phyloP scores from a whole-genome alignment of 2,329 filamentous ascomycete species.

The Sclerotinia nivalis region DNA sequence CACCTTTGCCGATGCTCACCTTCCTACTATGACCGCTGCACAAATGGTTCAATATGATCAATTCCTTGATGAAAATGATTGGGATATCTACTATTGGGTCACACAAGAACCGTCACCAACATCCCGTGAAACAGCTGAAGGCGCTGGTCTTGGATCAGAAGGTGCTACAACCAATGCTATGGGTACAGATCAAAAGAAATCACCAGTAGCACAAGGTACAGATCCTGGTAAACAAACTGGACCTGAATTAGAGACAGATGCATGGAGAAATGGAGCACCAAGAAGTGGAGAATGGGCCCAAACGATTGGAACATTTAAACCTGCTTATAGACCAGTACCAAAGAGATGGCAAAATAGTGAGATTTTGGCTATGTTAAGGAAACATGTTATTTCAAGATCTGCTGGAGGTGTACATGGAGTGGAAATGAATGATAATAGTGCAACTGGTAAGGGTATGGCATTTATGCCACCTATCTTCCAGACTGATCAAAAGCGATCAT shows the following conservation, averaged over 20 bases:
- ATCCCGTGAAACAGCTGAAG: conserved; percentile 57
- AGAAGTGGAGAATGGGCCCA: conserved; percentile 87
- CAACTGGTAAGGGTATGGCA: conserved; percentile 39
- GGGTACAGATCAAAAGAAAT: conserved; percentile 19
- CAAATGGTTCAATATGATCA: conserved; percentile 84
- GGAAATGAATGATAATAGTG: conserved; percentile 33
- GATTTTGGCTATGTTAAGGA: conserved; percentile 72
- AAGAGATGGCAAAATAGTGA: conserved; percentile 80
- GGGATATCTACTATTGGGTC: conserved; percentile 99
- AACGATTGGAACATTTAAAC: conserved; percentile 91
- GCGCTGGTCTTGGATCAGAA: conserved; percentile 45
- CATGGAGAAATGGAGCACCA: conserved; percentile 42
- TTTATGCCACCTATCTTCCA: conserved; percentile 42
- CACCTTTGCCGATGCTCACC: conserved; percentile 83
- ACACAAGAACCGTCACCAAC: conserved; percentile 74
- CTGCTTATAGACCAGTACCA: conserved; percentile 89
- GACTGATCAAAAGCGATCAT: conserved; percentile 32
- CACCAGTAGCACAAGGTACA: conserved; percentile 35
- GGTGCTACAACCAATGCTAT: conserved; percentile 23
- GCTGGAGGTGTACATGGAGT: conserved; percentile 53
- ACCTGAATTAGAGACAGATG: conserved; percentile 36
- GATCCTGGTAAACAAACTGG: conserved; percentile 27
- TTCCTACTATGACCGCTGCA: conserved; percentile 68
- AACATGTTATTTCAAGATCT: conserved; percentile 74
- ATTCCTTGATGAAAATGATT: conserved; percentile 98